These are phyloP conservation scores for Aphanomyces stellatus DNA, from an alignment of 352 stramenopile species.

Conservation along the genomic window DNA sequence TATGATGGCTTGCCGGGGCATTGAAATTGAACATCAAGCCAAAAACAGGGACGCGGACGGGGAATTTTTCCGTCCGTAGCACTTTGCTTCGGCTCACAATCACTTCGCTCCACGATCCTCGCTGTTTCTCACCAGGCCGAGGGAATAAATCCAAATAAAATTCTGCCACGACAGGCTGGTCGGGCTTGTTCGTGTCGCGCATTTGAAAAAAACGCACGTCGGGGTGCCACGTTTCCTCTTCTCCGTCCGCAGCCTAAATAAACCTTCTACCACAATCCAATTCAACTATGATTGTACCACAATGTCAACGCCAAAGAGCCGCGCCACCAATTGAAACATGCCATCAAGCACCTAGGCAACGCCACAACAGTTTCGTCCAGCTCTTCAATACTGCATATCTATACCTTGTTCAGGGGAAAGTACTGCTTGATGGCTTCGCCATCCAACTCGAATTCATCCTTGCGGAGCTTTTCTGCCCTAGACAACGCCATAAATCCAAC, in stretches of 20 bases:
- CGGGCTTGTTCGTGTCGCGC: constrained; percentile 40
- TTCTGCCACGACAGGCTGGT: constrained; percentile 82
- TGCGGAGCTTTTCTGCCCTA: constrained; percentile 90
- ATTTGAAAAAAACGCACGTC: constrained; percentile 97
- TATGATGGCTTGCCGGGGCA: constrained; percentile 55
- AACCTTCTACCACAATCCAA: not conserved
- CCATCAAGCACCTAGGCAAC: constrained; percentile 70
- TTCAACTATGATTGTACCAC: constrained; percentile 28
- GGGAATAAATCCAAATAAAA: constrained; percentile 98
- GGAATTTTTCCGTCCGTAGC: constrained; percentile 48
- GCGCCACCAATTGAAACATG: constrained; percentile 91
- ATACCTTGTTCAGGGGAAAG: constrained; percentile 89
- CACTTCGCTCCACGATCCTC: constrained; percentile 96
- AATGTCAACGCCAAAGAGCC: constrained; percentile 93
- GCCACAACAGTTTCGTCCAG: not conserved
- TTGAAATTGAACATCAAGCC: constrained; percentile 98
- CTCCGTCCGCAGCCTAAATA: constrained; percentile 37
- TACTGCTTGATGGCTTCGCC: constrained; percentile 97
- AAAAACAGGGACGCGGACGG: constrained; percentile 86
- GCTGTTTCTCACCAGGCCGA: constrained; percentile 94
- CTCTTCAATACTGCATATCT: not conserved
- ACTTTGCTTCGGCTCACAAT: constrained; percentile 91
- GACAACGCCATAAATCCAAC: not conserved
- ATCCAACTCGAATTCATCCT: constrained; percentile 92
- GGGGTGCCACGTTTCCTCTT: constrained; percentile 84